Percentiles rank a stretch among this genome's conserved stretches.
These are phyloP conservation scores for Rhizomucor miehei DNA, from an alignment of 371 early-diverging fungal genomes.

Conservation along the genomic window DNA sequence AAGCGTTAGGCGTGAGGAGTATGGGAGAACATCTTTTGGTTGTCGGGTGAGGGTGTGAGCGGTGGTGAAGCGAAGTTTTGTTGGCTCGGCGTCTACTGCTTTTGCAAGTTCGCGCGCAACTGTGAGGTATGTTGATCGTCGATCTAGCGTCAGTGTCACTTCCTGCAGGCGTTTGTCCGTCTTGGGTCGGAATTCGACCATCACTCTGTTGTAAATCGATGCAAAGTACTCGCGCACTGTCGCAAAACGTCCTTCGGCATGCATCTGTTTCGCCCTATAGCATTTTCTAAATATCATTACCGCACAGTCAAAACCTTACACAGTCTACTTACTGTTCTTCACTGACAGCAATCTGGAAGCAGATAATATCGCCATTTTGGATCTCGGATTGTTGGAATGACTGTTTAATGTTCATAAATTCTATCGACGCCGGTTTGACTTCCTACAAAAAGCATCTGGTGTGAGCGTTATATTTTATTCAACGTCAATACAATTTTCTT, in stretches of 20 bases:
- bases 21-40: conserved; percentile 16
- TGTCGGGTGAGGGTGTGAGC: conserved; percentile 21
- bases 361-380: conserved; percentile 84
- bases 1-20: conserved; percentile 7
- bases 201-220: conserved; percentile 58
- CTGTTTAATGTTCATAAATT: conserved; percentile 55
- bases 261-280: conserved; percentile 11
- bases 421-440: conserved; percentile 85
- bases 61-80: conserved; percentile 22
- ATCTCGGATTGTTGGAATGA: conserved; percentile 74
- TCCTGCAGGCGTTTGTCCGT: conserved; percentile 18
- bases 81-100: conserved; percentile 14
- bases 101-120: conserved; percentile 24
- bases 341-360: conserved; percentile 63
- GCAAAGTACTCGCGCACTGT: conserved; percentile 74
- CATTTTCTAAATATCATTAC: not conserved
- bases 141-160: conserved; percentile 15
- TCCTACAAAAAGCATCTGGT: conserved; percentile 56
- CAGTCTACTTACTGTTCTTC: conserved; percentile 52
- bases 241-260: conserved; percentile 22
- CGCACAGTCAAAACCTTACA: not conserved
- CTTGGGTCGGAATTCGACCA: conserved; percentile 70
- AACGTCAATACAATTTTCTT: conserved; percentile 2
- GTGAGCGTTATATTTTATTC: not conserved
- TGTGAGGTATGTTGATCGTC: conserved; percentile 13